Base-by-base conservation (phyloP, 495 filamentous ascomycete genomes). In the Aspergillus bertholletiae region DNA sequence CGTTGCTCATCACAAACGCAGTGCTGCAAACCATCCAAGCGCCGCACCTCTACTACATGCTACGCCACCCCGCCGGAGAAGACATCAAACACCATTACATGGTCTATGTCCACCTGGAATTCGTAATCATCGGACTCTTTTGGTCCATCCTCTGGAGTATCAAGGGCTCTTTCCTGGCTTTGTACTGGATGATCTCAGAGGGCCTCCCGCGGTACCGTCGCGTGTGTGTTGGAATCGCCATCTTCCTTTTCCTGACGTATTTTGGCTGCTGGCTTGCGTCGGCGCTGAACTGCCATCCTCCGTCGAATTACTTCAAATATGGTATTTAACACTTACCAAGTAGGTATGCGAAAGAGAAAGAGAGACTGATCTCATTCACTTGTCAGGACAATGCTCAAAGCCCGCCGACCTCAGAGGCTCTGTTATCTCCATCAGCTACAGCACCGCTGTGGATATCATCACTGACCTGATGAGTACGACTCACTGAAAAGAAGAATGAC, bases 71-170 rank as follows among this genome's bases (percentile, higher is more conserved):
- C 0, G 59, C 62, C 6, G 69, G 69, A 13, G 22, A 59, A 27
- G 62, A 74, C 17, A 53, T 66, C 21, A 49, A 41, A 7, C 13
- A 56, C 30, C 63, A 63, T 41, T 50, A 20, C 5, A 27, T 46
- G 1, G 46, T 34, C 34, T 76, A 75, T 51, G 60, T 71, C 30
- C 56, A 59, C 27, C 73, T 61, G 46, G 65, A 74, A 60, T 77
- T 79, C 50, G 64, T 71, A 39, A 74, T 77, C 54, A 72, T 73
- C 50, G 65, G 74, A 24, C 56, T 79, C 24, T 80, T 77, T 63
- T 80, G 77, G 77, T 70, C 62, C 2, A 63, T 75, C 7, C 60
- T 80, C 6, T 77, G 74, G 72, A 64, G 64, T 21, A 72, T 80
- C 51, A 78, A 80, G 62, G 75, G 64, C 8, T 67, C 72, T 23